Evolutionary conservation across 169 alveolate genomes (phyloP).

Genomic region (Plasmodium malariae): DNA sequence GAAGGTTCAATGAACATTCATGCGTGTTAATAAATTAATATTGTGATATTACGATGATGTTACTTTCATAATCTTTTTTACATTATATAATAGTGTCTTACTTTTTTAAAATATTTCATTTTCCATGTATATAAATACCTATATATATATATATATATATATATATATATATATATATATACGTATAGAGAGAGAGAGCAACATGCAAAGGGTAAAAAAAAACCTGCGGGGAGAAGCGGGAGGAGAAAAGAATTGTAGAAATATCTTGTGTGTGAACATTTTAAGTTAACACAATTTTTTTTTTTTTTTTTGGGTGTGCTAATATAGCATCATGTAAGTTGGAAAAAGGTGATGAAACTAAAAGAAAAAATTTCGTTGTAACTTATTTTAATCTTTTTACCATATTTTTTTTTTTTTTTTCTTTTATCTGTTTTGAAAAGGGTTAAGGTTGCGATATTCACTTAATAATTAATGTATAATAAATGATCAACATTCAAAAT

Average conservation of each 20-base stretch:
- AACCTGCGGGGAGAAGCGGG: too few relatives aligned
- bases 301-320: neutral
- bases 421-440: slow-evolving; percentile 4
- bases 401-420: slow-evolving; percentile 5
- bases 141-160: neutral
- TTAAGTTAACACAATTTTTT: neutral
- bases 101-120: too few relatives aligned
- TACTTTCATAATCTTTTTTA: too few relatives aligned
- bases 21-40: neutral
- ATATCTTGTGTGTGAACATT: slow-evolving; percentile 55
- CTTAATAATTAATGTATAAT: slow-evolving; percentile 12
- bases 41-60: too few relatives aligned
- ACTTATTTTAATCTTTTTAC: slow-evolving; percentile 1
- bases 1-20: slow-evolving; percentile 9
- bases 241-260: slow-evolving; percentile 36
- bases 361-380: neutral
- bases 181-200: slow-evolving; percentile 8
- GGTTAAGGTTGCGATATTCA: neutral
- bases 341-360: neutral
- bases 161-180: neutral
- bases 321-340: neutral
- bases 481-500: neutral
- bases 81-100: too few relatives aligned
- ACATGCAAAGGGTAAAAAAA: neutral
- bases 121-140: too few relatives aligned